Percentiles rank a stretch among this genome's conserved stretches.
Conservation (phyloP, 1,284 basidiomycete genomes). For the Ceratobasidium sp. region DNA sequence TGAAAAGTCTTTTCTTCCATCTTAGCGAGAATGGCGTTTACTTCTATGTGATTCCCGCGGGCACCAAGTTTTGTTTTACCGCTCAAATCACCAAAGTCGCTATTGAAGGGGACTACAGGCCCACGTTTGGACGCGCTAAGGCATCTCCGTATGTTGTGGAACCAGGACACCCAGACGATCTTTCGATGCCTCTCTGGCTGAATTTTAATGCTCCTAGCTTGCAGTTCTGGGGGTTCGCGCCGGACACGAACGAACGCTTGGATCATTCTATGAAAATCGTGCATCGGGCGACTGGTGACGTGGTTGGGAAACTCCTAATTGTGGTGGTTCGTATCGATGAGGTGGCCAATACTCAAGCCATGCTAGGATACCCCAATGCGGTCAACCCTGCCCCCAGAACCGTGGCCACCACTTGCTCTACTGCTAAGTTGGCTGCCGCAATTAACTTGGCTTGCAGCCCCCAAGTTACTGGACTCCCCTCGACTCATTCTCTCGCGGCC, state of each 20-base stretch:
- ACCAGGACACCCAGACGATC: not conserved
- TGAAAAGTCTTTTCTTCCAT: not conserved
- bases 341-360: not conserved
- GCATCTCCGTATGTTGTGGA: not conserved
- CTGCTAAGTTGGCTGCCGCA: not conserved
- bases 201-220: not conserved
- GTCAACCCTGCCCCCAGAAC: too few species aligned
- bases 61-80: constrained; percentile 4
- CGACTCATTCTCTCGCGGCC: not conserved
- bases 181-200: constrained; percentile 14
- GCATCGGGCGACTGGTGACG: not conserved
- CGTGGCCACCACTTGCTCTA: not conserved
- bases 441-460: not conserved
- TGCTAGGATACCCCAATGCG: not conserved
- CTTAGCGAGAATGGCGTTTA: constrained; percentile 4
- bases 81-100: not conserved
- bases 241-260: not conserved
- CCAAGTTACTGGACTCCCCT: not conserved
- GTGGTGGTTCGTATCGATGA: not conserved
- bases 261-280: constrained; percentile 14
- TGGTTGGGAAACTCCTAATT: constrained; percentile 2
- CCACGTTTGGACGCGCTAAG: constrained; percentile 2
- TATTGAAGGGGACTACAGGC: not conserved
- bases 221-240: constrained; percentile 24
- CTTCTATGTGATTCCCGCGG: constrained; percentile 10